phyloP scores from a whole-genome alignment of 176 grass and related monocot species.

The Bonia amplexicaulis region DNA sequence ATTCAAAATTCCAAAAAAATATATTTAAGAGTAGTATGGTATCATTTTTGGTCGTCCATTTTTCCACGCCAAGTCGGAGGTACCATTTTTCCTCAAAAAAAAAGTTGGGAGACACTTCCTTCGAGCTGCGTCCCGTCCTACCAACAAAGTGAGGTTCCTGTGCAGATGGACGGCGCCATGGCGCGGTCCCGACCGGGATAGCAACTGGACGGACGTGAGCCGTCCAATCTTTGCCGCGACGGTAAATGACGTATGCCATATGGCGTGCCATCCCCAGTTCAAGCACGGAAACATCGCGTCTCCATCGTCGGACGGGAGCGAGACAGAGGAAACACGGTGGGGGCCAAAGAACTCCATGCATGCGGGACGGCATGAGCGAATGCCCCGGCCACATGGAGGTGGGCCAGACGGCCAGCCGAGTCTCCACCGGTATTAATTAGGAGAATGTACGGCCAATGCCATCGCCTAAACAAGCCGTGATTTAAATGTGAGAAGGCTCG shows the following conservation, averaged over 20 bases:
- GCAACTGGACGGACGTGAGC: not conserved
- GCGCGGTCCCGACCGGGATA: not conserved
- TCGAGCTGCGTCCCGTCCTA: not conserved
- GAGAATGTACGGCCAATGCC: too few relatives aligned
- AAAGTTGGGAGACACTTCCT: not conserved
- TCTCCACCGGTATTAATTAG: not conserved
- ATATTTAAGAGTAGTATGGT: not conserved
- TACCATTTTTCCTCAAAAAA: not conserved
- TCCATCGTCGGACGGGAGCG: not conserved
- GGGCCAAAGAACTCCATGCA: not conserved
- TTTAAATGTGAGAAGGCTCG: too few relatives aligned
- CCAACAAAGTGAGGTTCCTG: slow-evolving; percentile 10
- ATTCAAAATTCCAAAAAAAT: too few relatives aligned
- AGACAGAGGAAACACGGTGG: not conserved
- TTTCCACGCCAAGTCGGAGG: not conserved
- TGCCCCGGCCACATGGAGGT: slow-evolving; percentile 7
- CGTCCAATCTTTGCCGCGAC: slow-evolving; percentile 7
- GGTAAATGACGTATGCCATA: not conserved
- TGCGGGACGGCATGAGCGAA: not conserved
- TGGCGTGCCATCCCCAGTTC: slow-evolving; percentile 1
- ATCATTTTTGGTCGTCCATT: not conserved
- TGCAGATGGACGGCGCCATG: not conserved
- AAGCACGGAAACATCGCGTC: not conserved
- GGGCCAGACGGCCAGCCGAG: not conserved
- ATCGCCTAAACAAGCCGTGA: too few relatives aligned